A percentile compares a stretch with the other conserved stretches of the same genome.
Evolutionary conservation across 1,284 basidiomycete genomes (phyloP).

Genomic region (Ceratobasidium sp.): DNA sequence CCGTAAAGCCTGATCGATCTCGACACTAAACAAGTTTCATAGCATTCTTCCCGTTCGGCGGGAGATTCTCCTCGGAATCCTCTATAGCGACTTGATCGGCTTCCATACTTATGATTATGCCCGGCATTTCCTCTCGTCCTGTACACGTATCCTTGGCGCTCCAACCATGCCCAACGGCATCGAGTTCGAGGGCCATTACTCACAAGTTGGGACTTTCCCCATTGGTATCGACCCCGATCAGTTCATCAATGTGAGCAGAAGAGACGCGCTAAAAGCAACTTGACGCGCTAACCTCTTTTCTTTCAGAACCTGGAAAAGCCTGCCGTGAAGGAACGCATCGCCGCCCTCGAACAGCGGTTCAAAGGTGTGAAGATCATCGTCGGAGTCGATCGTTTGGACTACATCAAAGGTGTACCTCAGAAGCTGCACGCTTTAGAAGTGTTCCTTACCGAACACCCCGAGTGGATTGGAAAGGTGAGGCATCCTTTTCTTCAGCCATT

Average conservation of each 20-base stretch:
- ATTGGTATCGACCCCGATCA: constrained; percentile 96
- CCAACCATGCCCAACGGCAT: constrained; percentile 98
- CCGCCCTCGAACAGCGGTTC: constrained; percentile 86
- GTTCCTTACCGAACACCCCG: constrained; percentile 95
- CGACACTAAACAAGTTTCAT: background rate
- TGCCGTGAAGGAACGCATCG: constrained; percentile 79
- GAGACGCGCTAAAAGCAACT: background rate
- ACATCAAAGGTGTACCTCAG: constrained; percentile 99
- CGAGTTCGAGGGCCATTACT: constrained; percentile 92
- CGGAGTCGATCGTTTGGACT: constrained; percentile 96
- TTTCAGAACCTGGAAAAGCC: constrained; percentile 76
- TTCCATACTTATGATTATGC: constrained; percentile 99
- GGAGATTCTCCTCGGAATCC: constrained; percentile 92
- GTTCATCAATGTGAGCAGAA: constrained; percentile 73
- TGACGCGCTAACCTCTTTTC: constrained; percentile 17
- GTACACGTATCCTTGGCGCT: constrained; percentile 94
- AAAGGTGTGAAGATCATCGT: constrained; percentile 97
- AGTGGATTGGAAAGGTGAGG: constrained; percentile 94
- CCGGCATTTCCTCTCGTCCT: constrained; percentile 97
- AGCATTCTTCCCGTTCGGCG: constrained; percentile 96
- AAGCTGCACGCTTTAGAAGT: constrained; percentile 96
- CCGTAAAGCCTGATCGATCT: constrained; percentile 2
- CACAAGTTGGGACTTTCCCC: constrained; percentile 97
- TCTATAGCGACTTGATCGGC: constrained; percentile 95
- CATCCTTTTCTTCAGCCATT: background rate